Conservation (phyloP, 345 rosid genomes). For the Excoecaria agallocha region DNA sequence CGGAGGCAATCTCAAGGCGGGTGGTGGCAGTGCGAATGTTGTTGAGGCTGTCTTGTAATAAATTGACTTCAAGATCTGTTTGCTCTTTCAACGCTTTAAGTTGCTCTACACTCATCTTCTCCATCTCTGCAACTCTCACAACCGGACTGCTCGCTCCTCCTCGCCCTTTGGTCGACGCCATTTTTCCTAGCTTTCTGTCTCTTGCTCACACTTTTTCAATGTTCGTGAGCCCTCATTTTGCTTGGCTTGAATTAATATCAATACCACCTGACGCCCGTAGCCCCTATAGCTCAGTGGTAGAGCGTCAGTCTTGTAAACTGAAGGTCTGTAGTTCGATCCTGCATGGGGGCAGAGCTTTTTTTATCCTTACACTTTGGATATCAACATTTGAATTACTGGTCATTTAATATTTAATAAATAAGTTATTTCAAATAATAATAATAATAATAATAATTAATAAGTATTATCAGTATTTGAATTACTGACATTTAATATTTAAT, state of each 20-base stretch:
- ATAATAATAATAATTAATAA: no score
- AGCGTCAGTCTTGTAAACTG: constrained; percentile 92
- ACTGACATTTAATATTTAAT: no score
- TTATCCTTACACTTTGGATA: no score
- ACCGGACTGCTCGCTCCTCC: background rate
- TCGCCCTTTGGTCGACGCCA: background rate
- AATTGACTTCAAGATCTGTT: constrained; percentile 82
- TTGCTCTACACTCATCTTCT: constrained; percentile 85
- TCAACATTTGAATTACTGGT: no score
- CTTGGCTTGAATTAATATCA: no score
- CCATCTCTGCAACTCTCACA: constrained; percentile 36
- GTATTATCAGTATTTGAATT: no score
- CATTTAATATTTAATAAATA: no score
- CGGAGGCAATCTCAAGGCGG: constrained; percentile 75
- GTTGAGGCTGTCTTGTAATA: constrained; percentile 90
- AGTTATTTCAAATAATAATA: no score
- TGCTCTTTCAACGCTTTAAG: constrained; percentile 86
- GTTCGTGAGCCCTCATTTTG: no score
- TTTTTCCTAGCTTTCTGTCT: background rate
- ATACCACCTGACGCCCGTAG: background rate
- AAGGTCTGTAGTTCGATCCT: constrained; percentile 82
- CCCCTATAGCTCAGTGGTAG: constrained; percentile 77
- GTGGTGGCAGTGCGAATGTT: constrained; percentile 90
- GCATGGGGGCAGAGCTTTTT: constrained; percentile 56
- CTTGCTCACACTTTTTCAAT: no score